phyloP scores from a whole-genome alignment of 371 early-diverging fungal genomes.

The Nematocida sp. region DNA sequence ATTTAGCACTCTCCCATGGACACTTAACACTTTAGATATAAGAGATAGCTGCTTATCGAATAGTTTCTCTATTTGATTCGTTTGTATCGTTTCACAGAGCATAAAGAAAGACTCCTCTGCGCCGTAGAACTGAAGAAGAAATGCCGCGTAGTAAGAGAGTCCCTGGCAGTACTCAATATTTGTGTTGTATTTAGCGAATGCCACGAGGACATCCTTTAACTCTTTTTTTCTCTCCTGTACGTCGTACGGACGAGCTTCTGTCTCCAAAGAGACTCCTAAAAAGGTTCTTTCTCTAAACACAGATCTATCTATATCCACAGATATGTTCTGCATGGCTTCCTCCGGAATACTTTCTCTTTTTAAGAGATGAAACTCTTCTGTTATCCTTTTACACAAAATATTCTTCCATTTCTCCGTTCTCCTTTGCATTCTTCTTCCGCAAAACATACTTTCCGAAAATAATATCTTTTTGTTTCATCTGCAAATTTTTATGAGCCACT shows the following conservation, averaged over 20 bases:
- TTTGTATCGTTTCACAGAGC: slow-evolving; percentile 55
- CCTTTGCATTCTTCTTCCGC: neutral
- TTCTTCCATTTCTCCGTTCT: slow-evolving; percentile 39
- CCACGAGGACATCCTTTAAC: slow-evolving; percentile 65
- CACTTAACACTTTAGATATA: slow-evolving; percentile 55
- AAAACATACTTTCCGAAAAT: neutral
- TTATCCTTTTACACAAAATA: slow-evolving; percentile 11
- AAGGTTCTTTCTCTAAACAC: neutral
- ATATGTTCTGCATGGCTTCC: slow-evolving; percentile 51
- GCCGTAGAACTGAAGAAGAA: slow-evolving; percentile 65
- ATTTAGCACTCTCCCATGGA: slow-evolving; percentile 60
- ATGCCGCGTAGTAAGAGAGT: slow-evolving; percentile 65
- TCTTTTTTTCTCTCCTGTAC: slow-evolving; percentile 18
- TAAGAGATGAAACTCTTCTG: neutral
- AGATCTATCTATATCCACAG: slow-evolving; percentile 48
- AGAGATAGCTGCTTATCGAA: slow-evolving; percentile 65
- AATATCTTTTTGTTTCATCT: slow-evolving; percentile 15
- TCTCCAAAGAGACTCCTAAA: slow-evolving; percentile 5
- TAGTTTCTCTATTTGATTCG: slow-evolving; percentile 60
- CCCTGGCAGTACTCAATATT: slow-evolving; percentile 68
- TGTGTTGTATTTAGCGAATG: slow-evolving; percentile 63
- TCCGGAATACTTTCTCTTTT: neutral
- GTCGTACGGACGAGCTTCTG: slow-evolving; percentile 14
- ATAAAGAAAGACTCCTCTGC: slow-evolving; percentile 64
- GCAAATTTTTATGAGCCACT: slow-evolving; percentile 45